Percentiles rank a stretch among this genome's conserved stretches.
These are phyloP conservation scores for Trichophyton benhamiae DNA, from an alignment of 2,329 filamentous ascomycete genomes.

Conservation along the genomic window DNA sequence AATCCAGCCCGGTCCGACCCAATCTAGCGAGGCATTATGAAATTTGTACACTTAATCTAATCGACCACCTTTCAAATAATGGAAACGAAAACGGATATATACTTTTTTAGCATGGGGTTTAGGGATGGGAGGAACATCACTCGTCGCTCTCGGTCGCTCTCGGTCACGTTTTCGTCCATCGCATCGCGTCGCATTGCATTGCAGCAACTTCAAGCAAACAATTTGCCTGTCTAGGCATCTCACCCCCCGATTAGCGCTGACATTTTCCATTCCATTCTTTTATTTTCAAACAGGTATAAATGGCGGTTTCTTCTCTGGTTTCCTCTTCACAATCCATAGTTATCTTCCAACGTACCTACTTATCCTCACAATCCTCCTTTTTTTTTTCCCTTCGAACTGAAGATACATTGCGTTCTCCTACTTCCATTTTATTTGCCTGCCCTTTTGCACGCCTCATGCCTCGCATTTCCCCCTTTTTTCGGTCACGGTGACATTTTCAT, in stretches of 20 bases:
- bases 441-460: neutral
- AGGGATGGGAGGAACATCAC: neutral
- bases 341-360: neutral
- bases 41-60: conserved; percentile 5
- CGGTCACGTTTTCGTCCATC: neutral
- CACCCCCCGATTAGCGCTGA: neutral
- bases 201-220: neutral
- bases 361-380: neutral
- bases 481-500: neutral
- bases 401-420: neutral
- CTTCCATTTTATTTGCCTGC: neutral
- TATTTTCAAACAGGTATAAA: neutral
- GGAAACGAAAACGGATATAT: conserved; percentile 2
- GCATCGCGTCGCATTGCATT: neutral
- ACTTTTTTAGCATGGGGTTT: conserved; percentile 3
- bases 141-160: neutral
- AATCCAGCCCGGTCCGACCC: neutral
- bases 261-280: neutral
- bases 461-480: neutral
- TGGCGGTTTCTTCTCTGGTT: neutral
- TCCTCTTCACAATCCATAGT: neutral
- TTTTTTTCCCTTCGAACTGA: neutral
- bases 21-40: neutral
- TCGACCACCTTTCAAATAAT: conserved; percentile 2
- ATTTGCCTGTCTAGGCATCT: neutral